Conservation (phyloP, 345 rosid species). For the Lepidium sativum region DNA sequence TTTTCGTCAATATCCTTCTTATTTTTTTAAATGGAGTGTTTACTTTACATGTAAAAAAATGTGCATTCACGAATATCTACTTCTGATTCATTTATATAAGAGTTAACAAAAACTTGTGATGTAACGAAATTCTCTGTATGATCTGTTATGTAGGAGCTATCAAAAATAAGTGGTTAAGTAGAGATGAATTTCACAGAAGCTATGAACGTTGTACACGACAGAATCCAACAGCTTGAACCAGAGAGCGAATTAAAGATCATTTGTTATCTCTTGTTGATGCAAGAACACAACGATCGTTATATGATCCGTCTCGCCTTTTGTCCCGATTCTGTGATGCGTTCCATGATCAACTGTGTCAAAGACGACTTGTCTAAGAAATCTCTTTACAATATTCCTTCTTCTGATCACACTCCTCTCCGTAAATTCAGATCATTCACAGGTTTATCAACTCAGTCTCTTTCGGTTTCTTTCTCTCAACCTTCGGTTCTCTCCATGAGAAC, state of each 20-base stretch:
- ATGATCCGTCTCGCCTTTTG: constrained; percentile 85
- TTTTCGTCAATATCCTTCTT: background rate
- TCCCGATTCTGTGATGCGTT: constrained; percentile 53
- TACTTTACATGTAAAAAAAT: no score
- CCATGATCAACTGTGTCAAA: constrained; percentile 58
- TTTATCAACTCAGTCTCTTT: background rate
- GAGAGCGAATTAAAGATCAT: constrained; percentile 71
- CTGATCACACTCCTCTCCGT: constrained; percentile 20
- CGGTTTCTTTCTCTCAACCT: constrained; percentile 6
- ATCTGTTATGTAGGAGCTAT: background rate
- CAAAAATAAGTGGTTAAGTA: background rate
- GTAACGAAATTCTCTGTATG: background rate
- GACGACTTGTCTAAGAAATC: constrained; percentile 33
- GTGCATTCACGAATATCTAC: background rate
- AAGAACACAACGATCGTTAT: constrained; percentile 61
- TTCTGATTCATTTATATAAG: background rate
- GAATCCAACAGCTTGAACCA: constrained; percentile 80
- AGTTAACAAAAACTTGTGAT: background rate
- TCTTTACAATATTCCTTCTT: constrained; percentile 15
- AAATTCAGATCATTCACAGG: background rate
- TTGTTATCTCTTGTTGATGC: constrained; percentile 61
- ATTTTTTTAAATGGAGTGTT: no score
- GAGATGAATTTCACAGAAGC: constrained; percentile 77
- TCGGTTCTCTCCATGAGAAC: constrained; percentile 18
- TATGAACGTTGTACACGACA: constrained; percentile 59